A percentile compares a stretch with the other conserved stretches of the same genome.
Conservation (phyloP, 257 asterid genomes). For the Craterostigma plantagineum region DNA sequence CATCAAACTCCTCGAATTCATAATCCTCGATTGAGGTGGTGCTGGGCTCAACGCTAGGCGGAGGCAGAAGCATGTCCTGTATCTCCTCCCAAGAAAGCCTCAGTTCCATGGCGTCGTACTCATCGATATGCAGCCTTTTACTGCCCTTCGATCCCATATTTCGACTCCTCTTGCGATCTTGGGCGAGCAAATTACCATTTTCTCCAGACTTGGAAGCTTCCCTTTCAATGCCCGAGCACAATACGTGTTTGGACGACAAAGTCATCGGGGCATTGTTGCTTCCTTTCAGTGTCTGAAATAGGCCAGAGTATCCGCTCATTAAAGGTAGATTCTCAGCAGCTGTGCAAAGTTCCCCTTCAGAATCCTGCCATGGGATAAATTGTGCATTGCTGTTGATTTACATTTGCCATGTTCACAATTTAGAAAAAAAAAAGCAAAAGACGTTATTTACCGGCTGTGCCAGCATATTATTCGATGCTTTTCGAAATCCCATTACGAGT, state of each 20-base stretch:
- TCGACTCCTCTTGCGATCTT: conserved; percentile 61
- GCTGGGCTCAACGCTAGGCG: conserved; percentile 45
- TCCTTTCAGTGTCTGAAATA: conserved; percentile 54
- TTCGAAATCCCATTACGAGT: conserved; percentile 90
- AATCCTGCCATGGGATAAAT: conserved; percentile 25
- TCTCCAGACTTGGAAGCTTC: conserved; percentile 27
- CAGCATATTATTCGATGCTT: conserved; percentile 41
- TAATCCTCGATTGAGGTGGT: conserved; percentile 51
- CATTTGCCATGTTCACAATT: too few species aligned
- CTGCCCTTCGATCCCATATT: conserved; percentile 63
- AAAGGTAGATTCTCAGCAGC: conserved; percentile 40
- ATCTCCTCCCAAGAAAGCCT: conserved; percentile 88
- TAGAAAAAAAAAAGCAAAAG: too few species aligned
- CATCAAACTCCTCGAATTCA: conserved; percentile 84
- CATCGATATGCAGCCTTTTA: conserved; percentile 66
- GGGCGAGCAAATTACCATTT: conserved; percentile 15
- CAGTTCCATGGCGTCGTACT: conserved; percentile 66
- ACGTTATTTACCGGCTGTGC: conserved; percentile 33
- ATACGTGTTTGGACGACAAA: conserved; percentile 28
- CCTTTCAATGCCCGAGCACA: conserved; percentile 22
- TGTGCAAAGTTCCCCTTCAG: conserved; percentile 40
- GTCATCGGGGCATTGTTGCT: conserved; percentile 28
- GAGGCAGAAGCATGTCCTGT: conserved; percentile 84
- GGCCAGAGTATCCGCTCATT: conserved; percentile 50
- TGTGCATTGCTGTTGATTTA: too few species aligned